phyloP scores from a whole-genome alignment of 768 basidiomycete genomes.

The Dioszegia aurantiaca region DNA sequence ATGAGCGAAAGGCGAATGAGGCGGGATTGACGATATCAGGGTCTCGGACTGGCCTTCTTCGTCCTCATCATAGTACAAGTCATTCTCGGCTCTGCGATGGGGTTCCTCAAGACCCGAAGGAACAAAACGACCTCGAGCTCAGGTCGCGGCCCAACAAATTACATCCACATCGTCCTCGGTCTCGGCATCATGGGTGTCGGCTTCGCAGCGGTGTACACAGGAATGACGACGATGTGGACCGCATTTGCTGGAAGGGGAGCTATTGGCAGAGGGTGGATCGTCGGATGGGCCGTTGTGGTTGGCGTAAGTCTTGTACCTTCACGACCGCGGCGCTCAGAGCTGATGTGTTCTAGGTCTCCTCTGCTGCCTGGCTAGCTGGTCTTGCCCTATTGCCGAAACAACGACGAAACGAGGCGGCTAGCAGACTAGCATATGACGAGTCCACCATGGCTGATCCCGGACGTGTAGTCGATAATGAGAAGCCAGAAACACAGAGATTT shows the following conservation, averaged over 20 bases:
- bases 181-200: conserved; percentile 58
- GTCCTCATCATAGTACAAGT: conserved; percentile 59
- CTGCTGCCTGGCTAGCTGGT: conserved; percentile 16
- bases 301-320: conserved; percentile 13
- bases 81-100: conserved; percentile 59
- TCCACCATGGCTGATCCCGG: background rate
- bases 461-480: background rate
- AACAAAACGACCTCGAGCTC: background rate
- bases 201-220: conserved; percentile 33
- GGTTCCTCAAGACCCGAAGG: conserved; percentile 55
- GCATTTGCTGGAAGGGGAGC: conserved; percentile 55
- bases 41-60: conserved; percentile 58
- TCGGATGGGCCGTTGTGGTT: conserved; percentile 36
- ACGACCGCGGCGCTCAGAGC: background rate
- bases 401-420: conserved; percentile 7
- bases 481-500: too few relatives aligned
- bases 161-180: conserved; percentile 61
- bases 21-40: background rate
- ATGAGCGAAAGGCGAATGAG: too few relatives aligned
- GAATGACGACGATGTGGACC: conserved; percentile 58
- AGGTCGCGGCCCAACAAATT: conserved; percentile 56
- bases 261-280: conserved; percentile 41
- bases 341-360: conserved; percentile 17
- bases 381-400: conserved; percentile 22
- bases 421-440: too few relatives aligned